These are phyloP conservation scores for Lecanicillium sp. DNA, from an alignment of 2,329 filamentous ascomycete genomes.

Conservation along the genomic window DNA sequence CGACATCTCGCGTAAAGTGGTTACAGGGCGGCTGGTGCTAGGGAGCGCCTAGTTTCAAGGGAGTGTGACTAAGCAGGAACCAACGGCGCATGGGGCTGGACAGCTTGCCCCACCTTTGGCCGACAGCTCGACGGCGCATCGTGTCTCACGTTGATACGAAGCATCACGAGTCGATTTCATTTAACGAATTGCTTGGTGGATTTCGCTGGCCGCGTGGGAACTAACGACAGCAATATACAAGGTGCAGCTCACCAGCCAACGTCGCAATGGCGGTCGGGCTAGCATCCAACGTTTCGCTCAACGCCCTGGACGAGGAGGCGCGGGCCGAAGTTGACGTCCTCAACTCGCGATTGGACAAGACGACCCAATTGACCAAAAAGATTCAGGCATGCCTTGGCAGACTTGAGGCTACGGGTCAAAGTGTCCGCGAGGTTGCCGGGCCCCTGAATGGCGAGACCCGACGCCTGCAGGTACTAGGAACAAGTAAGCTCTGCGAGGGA, in stretches of 20 bases:
- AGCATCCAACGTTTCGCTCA: slow-evolving; percentile 35
- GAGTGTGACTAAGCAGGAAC: slow-evolving; percentile 8
- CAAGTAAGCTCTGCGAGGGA: slow-evolving; percentile 47
- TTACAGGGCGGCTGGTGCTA: slow-evolving; percentile 7
- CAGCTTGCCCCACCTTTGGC: not conserved
- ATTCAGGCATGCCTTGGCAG: slow-evolving; percentile 82
- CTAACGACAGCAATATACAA: no score
- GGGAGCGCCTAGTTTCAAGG: not conserved
- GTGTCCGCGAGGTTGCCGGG: slow-evolving; percentile 84
- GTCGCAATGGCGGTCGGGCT: slow-evolving; percentile 46
- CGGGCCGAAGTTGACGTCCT: slow-evolving; percentile 65
- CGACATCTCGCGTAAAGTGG: slow-evolving; percentile 21
- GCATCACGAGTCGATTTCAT: no score
- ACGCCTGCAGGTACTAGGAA: slow-evolving; percentile 77
- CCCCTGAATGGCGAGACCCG: slow-evolving; percentile 91
- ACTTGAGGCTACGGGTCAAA: slow-evolving; percentile 82
- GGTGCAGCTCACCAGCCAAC: not conserved
- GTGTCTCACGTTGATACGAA: not conserved
- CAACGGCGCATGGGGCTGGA: not conserved
- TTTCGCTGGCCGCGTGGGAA: no score
- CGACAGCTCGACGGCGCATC: not conserved
- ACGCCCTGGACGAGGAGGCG: slow-evolving; percentile 58
- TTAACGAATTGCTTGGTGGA: no score
- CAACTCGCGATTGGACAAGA: slow-evolving; percentile 78
- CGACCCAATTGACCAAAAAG: slow-evolving; percentile 87